Percentiles rank a stretch among this genome's conserved stretches.
These are phyloP conservation scores for Mycosarcoma maydis DNA, from an alignment of 1,284 basidiomycete genomes.

Conservation along the genomic window DNA sequence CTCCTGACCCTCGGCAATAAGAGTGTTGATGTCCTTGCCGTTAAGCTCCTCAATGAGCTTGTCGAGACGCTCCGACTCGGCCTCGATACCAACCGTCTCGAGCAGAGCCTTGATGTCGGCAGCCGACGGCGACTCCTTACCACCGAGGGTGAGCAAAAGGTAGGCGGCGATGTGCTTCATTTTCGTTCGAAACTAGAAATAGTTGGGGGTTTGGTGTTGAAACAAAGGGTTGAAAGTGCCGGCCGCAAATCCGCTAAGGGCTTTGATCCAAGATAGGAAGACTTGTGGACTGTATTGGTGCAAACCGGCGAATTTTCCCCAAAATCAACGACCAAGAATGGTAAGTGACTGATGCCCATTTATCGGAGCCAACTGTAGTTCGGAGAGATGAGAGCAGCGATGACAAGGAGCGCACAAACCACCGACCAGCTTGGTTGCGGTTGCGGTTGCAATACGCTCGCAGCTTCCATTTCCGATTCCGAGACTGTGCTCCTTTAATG, in stretches of 20 bases:
- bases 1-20: slow-evolving; percentile 90
- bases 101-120: slow-evolving; percentile 91
- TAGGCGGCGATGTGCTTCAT: slow-evolving; percentile 72
- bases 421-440: background rate
- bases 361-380: background rate
- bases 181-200: slow-evolving; percentile 13
- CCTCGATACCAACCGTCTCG: slow-evolving; percentile 83
- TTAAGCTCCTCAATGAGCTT: slow-evolving; percentile 90
- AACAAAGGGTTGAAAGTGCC: slow-evolving; percentile 20
- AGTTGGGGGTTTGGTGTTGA: slow-evolving; percentile 4
- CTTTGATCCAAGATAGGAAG: slow-evolving; percentile 74
- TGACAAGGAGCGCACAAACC: background rate
- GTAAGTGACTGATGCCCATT: slow-evolving; percentile 10
- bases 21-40: slow-evolving; percentile 84
- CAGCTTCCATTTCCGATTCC: no score
- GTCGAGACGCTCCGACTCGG: slow-evolving; percentile 82
- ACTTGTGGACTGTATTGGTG: slow-evolving; percentile 73
- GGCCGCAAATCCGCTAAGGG: slow-evolving; percentile 66
- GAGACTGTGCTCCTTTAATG: no score
- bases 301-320: slow-evolving; percentile 44
- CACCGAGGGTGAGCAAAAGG: slow-evolving; percentile 94
- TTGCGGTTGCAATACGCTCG: no score
- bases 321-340: slow-evolving; percentile 27
- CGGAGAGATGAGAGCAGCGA: slow-evolving; percentile 5
- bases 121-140: slow-evolving; percentile 86